Evolutionary conservation across 2,329 filamentous ascomycete species (phyloP).

Genomic region (Apiospora aurea): DNA sequence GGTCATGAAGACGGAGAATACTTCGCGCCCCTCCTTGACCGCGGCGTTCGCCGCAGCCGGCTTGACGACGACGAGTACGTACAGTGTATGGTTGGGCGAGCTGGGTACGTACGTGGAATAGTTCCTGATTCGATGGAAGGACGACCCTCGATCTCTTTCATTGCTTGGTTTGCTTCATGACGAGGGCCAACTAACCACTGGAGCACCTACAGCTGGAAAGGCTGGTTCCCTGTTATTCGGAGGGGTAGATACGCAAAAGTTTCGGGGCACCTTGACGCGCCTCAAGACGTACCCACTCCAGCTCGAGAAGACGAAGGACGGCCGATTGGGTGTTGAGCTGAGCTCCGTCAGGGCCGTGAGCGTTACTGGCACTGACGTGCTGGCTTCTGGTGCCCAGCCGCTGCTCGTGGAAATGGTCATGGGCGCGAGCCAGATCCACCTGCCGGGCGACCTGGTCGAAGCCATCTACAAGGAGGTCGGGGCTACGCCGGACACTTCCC

Average conservation of each 20-base stretch:
- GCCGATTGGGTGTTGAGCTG: neutral
- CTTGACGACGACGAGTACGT: neutral
- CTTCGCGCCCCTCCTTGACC: neutral
- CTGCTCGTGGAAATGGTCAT: neutral
- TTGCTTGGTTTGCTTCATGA: neutral
- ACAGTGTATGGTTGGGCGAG: neutral
- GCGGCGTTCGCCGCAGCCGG: neutral
- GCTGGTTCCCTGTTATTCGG: neutral
- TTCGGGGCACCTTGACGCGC: neutral
- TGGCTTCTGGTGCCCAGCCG: neutral
- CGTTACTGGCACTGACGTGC: neutral
- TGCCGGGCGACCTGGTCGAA: neutral
- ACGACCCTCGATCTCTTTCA: neutral
- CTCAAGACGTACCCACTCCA: constrained; percentile 4
- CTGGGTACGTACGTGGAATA: neutral
- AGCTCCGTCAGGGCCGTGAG: neutral
- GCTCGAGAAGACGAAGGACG: neutral
- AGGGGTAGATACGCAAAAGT: neutral
- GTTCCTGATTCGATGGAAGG: neutral
- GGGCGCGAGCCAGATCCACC: neutral
- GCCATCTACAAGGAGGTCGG: neutral
- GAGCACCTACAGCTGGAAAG: neutral
- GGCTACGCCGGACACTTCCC: neutral
- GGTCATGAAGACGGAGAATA: neutral
- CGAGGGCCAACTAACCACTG: neutral